Evolutionary conservation across 805 yeast species (phyloP), one percentile per base, ranked within the genome.

Genomic region (Saturnispora ahearnii): DNA sequence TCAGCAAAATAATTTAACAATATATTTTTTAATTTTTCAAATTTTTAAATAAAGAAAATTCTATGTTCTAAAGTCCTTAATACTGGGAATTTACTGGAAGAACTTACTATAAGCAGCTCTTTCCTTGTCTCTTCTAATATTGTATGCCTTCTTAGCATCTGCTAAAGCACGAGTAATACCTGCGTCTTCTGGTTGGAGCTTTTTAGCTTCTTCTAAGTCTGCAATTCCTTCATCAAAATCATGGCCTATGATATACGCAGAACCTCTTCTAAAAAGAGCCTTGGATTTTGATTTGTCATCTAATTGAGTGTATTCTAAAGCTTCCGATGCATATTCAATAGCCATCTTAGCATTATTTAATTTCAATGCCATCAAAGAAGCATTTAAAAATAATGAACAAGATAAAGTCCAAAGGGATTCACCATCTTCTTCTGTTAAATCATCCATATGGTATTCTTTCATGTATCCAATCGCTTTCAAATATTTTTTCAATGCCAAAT

Each of bases 251-350:
- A 78, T 66, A 59, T 80, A 75, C 1, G 93, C 96, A 61, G 76
- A 70, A 34, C 95, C 96, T 65, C 91, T 81, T 64, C 98, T 82
- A 71, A 82, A 90, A 41, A 78, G 69, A 0, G 96, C 97, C 71
- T 90, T 90, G 15, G 95, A 87, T 63, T 76, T 77, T 22, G 88
- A 80, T 54, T 81, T 77, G 38, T 77, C 84, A 49, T 78, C 86
- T 5, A 81, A 69, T 2, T 65, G 67, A 34, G 78, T 83, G 26
- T 74, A 76, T 47, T 77, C 84, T 36, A 87, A 68, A 1, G 87
- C 96, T 29, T 78, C 78, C 1, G 80, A 71, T 3, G 95, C 75
- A 5, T 84, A 79, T 26, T 70, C 66, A 44, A 86, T 65, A 0
- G 81, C 79, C 32, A 73, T 77, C 51, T 69, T 70, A 49, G 77